Base-by-base conservation (phyloP, 2,329 filamentous ascomycete genomes). In the Daldinia sp. region DNA sequence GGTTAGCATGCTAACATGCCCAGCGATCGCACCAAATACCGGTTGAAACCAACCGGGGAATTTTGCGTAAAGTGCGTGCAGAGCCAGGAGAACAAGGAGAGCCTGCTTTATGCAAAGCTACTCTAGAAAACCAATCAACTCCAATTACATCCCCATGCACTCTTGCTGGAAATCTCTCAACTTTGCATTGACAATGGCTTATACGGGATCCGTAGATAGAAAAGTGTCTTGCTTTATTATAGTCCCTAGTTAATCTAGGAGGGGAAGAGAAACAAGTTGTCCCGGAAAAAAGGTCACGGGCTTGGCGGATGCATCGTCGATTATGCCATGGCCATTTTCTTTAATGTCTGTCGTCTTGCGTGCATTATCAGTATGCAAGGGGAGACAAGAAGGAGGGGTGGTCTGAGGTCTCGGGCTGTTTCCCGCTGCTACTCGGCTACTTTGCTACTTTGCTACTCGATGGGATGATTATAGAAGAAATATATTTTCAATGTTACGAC, bases 301-400 rank as follows among this genome's bases (percentile, higher is more conserved):
- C 29, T 47, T 58, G 27, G 48, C 17, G 19, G 10, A 55, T 58
- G 49, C 49, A 61, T 56, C 47, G 53, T 61, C 62, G 50, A 61
- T 57, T 66, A 58, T 50, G 58, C 35, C 32, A 61, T 61, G 41
- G 35, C 32, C 57, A 41, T 52, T 64, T n/a, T 66, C 62, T 63
- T 65, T 53, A 67, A 59, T 67, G 43, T 48, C 30, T 25, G 61
- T 59, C 21, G 58, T 49, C 61, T 32, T 64, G 47, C 54, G 51
- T 64, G 55, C 58, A 66, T 66, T 64, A 68, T 65, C 67, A 54
- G 41, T 52, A 64, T 63, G 67, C 65, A 67, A 68, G 66, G 66
- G 66, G 54, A 55, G 45, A 34, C 47, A 15, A 49, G 59, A 62
- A 56, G 48, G 67, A 59, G 64, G 61, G 64, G 57, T 59, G 57